Base-by-base conservation (phyloP, 495 filamentous ascomycete species). In the Penicillium psychrofluorescens region DNA sequence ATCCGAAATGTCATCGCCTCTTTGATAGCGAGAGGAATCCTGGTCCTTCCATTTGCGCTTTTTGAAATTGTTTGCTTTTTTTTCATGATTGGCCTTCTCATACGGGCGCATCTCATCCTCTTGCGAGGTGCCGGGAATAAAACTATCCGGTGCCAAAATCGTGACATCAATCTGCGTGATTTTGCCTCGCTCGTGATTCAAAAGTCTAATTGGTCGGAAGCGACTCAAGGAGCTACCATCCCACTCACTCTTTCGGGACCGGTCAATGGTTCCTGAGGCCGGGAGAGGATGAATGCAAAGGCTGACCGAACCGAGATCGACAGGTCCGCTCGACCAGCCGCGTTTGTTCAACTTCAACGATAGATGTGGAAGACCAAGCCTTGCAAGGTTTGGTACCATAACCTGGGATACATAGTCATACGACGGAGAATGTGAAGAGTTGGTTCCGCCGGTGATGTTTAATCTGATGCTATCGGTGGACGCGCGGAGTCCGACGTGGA, bases 321-420 rank as follows among this genome's bases (percentile, higher is more conserved):
- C 49, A 4, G 69, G 62, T 7, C 85, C 86, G 2, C 64, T 63
- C 37, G 71, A 72, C 87, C 87, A 92, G n/a, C 83, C 83, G 11
- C 86, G 72, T 29, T 57, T 68, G 29, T 76, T 62, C 5, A 90
- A 65, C 28, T 59, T 63, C 6, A 81, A 59, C 9, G 71, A 66
- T 22, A 90, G 68, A 3, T 43, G 49, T 10, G 80, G 72, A 14
- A 86, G 69, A 38, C 85, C 85, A 9, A 85, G 62, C 41, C 61
- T 70, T 29, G 75, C 61, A n/a, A 92, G 74, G 27, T 77, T 76
- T 0, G 87, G 89, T 4, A 84, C 61, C 9, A 95, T 67, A 0
- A 94, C 86, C 52, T 90, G 85, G 33, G 76, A 61, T 0, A 88
- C 58, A 55, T 94, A 94, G 54, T 94, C 88, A 63, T 75, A 84